These are phyloP conservation scores for Cladosporium sp. DNA, from an alignment of 2,329 filamentous ascomycete species.

Conservation along the genomic window DNA sequence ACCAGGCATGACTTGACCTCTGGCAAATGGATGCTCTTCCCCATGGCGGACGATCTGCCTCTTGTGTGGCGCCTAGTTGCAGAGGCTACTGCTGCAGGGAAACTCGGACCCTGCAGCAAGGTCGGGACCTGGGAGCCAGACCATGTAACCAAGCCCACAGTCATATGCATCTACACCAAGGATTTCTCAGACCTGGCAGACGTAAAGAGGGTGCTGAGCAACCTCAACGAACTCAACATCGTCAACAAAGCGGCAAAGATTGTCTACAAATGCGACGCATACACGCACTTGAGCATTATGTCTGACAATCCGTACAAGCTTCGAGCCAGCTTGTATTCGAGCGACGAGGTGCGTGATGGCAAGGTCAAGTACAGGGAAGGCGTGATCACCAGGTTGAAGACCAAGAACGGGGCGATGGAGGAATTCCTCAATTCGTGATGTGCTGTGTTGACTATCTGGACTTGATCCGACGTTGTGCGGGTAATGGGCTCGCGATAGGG, in stretches of 20 bases:
- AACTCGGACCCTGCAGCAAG: constrained; percentile 73
- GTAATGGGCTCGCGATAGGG: no score
- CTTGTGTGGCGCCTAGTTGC: constrained; percentile 67
- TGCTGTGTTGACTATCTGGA: background rate
- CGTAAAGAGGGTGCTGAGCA: constrained; percentile 65
- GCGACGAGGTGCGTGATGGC: constrained; percentile 35
- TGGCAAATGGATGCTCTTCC: constrained; percentile 83
- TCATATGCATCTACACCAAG: constrained; percentile 77
- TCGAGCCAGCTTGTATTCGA: constrained; percentile 46
- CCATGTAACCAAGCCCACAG: constrained; percentile 44
- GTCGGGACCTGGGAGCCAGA: constrained; percentile 58
- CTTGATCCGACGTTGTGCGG: background rate
- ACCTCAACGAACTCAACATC: constrained; percentile 61
- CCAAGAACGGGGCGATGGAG: constrained; percentile 1
- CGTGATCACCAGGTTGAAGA: constrained; percentile 23
- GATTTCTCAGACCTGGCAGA: constrained; percentile 71
- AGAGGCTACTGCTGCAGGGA: constrained; percentile 64
- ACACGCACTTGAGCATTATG: constrained; percentile 46
- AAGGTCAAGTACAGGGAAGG: constrained; percentile 24
- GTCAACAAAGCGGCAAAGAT: constrained; percentile 54
- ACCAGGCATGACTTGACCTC: constrained; percentile 57
- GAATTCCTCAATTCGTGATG: constrained; percentile 3
- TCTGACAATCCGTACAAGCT: constrained; percentile 43
- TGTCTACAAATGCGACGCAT: constrained; percentile 76
- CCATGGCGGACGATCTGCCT: constrained; percentile 55